phyloP scores from a whole-genome alignment of 2,329 filamentous ascomycete species.

The Cephalotrichum gorgonifer region DNA sequence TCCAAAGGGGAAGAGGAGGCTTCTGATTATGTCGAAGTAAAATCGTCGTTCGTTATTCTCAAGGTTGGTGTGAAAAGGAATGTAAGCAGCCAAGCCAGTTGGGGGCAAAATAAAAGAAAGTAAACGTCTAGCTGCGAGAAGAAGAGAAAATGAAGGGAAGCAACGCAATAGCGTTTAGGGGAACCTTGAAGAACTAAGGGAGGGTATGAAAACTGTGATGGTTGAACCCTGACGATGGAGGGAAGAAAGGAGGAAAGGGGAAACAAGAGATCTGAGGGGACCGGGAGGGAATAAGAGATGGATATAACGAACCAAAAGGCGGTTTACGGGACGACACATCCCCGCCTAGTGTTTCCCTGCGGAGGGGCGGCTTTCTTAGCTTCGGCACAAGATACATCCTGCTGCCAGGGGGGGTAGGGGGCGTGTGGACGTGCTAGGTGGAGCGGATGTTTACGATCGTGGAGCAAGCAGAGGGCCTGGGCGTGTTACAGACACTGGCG shows the following conservation, averaged over 20 bases:
- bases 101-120: slow-evolving; percentile 32
- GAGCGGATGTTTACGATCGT: background rate
- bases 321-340: background rate
- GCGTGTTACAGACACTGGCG: background rate
- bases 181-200: slow-evolving; percentile 7
- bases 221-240: background rate
- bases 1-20: slow-evolving; percentile 3
- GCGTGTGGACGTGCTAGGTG: background rate
- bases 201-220: slow-evolving; percentile 6
- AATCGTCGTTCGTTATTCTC: background rate
- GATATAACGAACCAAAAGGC: slow-evolving; percentile 4
- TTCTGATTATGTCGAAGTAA: slow-evolving; percentile 5
- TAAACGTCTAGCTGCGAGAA: slow-evolving; percentile 16
- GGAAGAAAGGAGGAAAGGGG: slow-evolving; percentile 15
- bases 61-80: slow-evolving; percentile 28
- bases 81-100: slow-evolving; percentile 50
- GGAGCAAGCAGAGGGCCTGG: background rate
- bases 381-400: slow-evolving; percentile 5
- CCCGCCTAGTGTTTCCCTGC: slow-evolving; percentile 5
- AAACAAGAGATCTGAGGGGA: slow-evolving; percentile 13
- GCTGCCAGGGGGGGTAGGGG: slow-evolving; percentile 6
- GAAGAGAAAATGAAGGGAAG: slow-evolving; percentile 6
- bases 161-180: slow-evolving; percentile 5
- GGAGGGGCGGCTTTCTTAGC: background rate
- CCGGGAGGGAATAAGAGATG: slow-evolving; percentile 7